Conservation (phyloP, 257 asterid species). For the Mitragyna speciosa region DNA sequence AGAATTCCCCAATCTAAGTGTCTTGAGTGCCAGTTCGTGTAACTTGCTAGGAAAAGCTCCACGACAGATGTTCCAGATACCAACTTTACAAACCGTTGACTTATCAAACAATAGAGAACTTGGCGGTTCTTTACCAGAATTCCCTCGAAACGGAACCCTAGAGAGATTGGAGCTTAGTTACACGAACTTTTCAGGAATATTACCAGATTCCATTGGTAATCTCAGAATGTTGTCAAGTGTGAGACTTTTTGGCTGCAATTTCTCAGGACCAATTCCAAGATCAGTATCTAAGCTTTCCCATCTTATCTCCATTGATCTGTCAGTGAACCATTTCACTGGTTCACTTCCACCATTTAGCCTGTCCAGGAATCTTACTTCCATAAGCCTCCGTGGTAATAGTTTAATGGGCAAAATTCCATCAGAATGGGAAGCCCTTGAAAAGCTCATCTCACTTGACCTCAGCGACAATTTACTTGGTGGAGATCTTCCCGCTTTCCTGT, state of each 20-base stretch:
- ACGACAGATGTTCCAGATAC: constrained; percentile 40
- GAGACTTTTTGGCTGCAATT: constrained; percentile 37
- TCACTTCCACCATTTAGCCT: constrained; percentile 47
- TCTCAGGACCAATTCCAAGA: constrained; percentile 52
- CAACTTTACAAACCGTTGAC: constrained; percentile 39
- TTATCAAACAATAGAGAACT: constrained; percentile 41
- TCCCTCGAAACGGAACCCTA: constrained; percentile 45
- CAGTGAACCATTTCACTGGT: constrained; percentile 39
- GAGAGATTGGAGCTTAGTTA: constrained; percentile 34
- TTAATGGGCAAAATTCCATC: constrained; percentile 43
- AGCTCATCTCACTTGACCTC: constrained; percentile 36
- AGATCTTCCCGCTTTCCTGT: constrained; percentile 41
- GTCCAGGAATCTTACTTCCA: constrained; percentile 31
- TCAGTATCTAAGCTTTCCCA: constrained; percentile 41
- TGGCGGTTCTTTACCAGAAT: constrained; percentile 55
- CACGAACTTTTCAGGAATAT: constrained; percentile 46
- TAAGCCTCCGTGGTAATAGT: constrained; percentile 27
- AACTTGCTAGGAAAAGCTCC: constrained; percentile 44
- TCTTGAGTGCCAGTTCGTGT: constrained; percentile 33
- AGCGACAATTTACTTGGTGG: constrained; percentile 44
- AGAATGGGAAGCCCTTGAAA: constrained; percentile 42
- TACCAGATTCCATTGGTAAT: constrained; percentile 51
- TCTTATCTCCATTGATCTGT: constrained; percentile 41
- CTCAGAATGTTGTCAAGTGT: constrained; percentile 39
- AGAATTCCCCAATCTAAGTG: constrained; percentile 38